These are phyloP conservation scores for Aureobasidium vineae DNA, from an alignment of 2,329 filamentous ascomycete genomes.

Conservation along the genomic window DNA sequence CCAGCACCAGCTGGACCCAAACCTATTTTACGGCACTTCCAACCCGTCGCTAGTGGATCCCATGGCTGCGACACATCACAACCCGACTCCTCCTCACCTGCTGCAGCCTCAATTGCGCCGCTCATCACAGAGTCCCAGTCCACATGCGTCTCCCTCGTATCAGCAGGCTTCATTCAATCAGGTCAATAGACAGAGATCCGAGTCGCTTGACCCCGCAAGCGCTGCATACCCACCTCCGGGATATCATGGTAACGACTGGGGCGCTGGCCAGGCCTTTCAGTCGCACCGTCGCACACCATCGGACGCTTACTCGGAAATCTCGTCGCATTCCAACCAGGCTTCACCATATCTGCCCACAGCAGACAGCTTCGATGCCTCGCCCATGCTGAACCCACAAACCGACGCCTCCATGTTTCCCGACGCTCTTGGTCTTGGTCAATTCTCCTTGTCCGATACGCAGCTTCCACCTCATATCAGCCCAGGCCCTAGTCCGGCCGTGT, in stretches of 20 bases:
- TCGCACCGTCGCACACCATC: conserved; percentile 81
- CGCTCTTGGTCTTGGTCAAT: conserved; percentile 72
- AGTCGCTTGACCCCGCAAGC: conserved; percentile 59
- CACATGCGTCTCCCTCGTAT: conserved; percentile 53
- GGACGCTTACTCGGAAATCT: conserved; percentile 84
- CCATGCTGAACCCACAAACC: conserved; percentile 69
- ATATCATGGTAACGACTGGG: conserved; percentile 56
- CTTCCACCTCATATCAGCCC: conserved; percentile 56
- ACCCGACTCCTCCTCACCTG: conserved; percentile 57
- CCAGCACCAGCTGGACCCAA: conserved; percentile 59
- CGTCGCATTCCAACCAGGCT: conserved; percentile 67
- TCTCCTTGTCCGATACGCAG: conserved; percentile 72
- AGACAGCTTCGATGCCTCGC: conserved; percentile 84
- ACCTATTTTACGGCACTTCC: conserved; percentile 57
- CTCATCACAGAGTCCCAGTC: conserved; percentile 55
- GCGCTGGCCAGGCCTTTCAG: conserved; percentile 63
- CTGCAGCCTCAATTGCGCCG: conserved; percentile 54
- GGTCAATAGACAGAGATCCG: conserved; percentile 54
- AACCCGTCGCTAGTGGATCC: conserved; percentile 50
- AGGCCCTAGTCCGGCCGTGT: conserved; percentile 69
- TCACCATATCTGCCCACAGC: conserved; percentile 78
- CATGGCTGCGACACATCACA: conserved; percentile 51
- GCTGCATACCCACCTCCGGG: conserved; percentile 53
- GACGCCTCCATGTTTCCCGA: conserved; percentile 74
- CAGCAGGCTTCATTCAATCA: conserved; percentile 54